Evolutionary conservation across 2,329 filamentous ascomycete genomes (phyloP), one percentile per base, ranked within the genome.

Genomic region (Eutypella sp.): DNA sequence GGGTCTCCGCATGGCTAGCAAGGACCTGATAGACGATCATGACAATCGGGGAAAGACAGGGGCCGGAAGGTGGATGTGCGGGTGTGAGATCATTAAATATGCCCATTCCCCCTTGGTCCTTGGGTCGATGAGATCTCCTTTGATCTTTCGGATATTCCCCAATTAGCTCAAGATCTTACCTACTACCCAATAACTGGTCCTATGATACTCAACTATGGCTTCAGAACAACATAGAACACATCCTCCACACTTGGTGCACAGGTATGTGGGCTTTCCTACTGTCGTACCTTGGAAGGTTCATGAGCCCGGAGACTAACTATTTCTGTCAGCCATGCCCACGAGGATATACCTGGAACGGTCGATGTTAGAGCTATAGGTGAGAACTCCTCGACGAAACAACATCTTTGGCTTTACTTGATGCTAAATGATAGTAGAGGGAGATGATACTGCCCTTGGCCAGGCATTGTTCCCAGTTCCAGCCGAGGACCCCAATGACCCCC

Each of bases 401-500:
- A 6, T 16, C n/a, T 9, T 4, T 18, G 3, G 18, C 34, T 20
- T 13, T 5, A 23, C 33, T 15, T 47, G 45, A 38, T 46, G 16
- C 10, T 23, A 29, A 36, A 20, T 33, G 16, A 15, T 11, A 19
- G 19, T 24, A 61, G 58, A 61, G 50, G 58, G 58, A 36, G 58
- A 61, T 19, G 59, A 61, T 36, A 58, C 55, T 34, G 57, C 50
- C 18, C 59, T 58, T 42, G 59, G 57, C 18, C 56, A 58, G 38
- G 59, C 57, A 20, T 44, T 60, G 10, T 60, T 57, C 42, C 59
- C 59, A 5, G 59, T 59, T 3, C 57, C 57, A 5, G 53, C 59
- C 13, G 57, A 60, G 33, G 57, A 61, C 39, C 59, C 59, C 3
- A 60, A 61, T 33, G 57, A 60, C 33, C 59, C 59, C 8, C 44